These are phyloP conservation scores for Colletotrichum coccodes DNA, from an alignment of 2,329 filamentous ascomycete genomes.

Conservation along the genomic window DNA sequence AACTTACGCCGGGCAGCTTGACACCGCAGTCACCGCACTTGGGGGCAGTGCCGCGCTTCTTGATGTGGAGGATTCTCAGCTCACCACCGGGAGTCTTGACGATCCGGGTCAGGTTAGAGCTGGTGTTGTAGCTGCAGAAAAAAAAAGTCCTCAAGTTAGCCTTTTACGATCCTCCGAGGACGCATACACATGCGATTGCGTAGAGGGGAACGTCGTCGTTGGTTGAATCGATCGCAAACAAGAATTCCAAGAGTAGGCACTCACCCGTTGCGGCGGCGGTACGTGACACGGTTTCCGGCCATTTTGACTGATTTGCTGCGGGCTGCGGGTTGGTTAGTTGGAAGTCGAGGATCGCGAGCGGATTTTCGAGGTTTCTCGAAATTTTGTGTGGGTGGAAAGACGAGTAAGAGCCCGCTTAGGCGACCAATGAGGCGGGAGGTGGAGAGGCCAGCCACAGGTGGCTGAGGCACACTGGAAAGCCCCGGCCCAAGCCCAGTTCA, in stretches of 20 bases:
- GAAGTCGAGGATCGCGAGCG: slow-evolving; percentile 7
- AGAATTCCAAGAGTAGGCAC: slow-evolving; percentile 46
- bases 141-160: slow-evolving; percentile 35
- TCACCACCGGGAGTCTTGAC: slow-evolving; percentile 97
- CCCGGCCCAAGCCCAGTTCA: slow-evolving; percentile 14
- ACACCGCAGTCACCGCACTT: slow-evolving; percentile 99
- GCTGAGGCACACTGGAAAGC: not conserved
- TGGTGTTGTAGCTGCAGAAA: slow-evolving; percentile 90
- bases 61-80: slow-evolving; percentile 97
- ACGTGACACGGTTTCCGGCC: slow-evolving; percentile 69
- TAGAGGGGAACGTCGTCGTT: not conserved
- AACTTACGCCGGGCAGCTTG: slow-evolving; percentile 97
- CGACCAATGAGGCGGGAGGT: slow-evolving; percentile 45
- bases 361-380: slow-evolving; percentile 19
- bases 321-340: slow-evolving; percentile 38
- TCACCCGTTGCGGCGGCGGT: slow-evolving; percentile 85
- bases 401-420: slow-evolving; percentile 46
- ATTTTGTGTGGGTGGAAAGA: slow-evolving; percentile 35
- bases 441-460: slow-evolving; percentile 16
- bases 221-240: slow-evolving; percentile 4
- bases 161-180: slow-evolving; percentile 18
- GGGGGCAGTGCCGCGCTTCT: slow-evolving; percentile 98
- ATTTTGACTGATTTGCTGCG: slow-evolving; percentile 62
- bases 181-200: not conserved
- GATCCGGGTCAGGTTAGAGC: slow-evolving; percentile 95